phyloP scores from a whole-genome alignment of 169 alveolate species.

The Plasmodium vivax region DNA sequence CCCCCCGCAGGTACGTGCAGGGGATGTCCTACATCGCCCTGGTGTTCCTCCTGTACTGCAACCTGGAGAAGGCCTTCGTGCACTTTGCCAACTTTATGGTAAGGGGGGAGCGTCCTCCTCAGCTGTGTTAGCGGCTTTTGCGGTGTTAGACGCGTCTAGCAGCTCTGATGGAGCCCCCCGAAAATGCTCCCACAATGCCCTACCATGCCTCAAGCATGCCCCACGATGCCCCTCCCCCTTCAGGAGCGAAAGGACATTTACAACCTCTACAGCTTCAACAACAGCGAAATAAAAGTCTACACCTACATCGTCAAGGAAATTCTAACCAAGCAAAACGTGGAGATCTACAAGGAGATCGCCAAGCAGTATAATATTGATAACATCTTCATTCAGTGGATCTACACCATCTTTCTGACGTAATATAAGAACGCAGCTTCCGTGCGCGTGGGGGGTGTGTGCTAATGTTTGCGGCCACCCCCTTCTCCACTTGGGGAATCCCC shows the following conservation, averaged over 20 bases:
- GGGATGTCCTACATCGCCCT: constrained; percentile 75
- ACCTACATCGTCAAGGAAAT: constrained; percentile 58
- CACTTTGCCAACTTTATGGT: constrained; percentile 75
- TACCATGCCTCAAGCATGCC: too few species aligned
- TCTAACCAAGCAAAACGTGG: constrained; percentile 38
- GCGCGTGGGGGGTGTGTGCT: neutral
- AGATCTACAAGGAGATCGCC: constrained; percentile 51
- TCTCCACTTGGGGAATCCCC: neutral
- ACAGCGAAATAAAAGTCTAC: constrained; percentile 50
- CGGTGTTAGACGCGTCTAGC: neutral
- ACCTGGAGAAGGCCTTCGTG: constrained; percentile 63
- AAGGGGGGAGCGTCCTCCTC: neutral
- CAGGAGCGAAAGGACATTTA: constrained; percentile 55
- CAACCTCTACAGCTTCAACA: constrained; percentile 67
- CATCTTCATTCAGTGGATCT: constrained; percentile 71
- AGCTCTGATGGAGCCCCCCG: neutral
- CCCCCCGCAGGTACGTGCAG: constrained; percentile 12
- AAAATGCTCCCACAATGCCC: neutral
- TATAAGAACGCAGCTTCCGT: neutral
- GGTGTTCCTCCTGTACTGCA: constrained; percentile 43
- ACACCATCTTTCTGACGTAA: constrained; percentile 68
- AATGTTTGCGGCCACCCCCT: neutral
- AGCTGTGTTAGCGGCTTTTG: neutral
- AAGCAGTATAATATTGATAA: constrained; percentile 70
- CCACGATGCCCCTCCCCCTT: neutral